These are phyloP conservation scores for Durusdinium trenchii DNA, from an alignment of 73 alveolate genomes.

Conservation along the genomic window DNA sequence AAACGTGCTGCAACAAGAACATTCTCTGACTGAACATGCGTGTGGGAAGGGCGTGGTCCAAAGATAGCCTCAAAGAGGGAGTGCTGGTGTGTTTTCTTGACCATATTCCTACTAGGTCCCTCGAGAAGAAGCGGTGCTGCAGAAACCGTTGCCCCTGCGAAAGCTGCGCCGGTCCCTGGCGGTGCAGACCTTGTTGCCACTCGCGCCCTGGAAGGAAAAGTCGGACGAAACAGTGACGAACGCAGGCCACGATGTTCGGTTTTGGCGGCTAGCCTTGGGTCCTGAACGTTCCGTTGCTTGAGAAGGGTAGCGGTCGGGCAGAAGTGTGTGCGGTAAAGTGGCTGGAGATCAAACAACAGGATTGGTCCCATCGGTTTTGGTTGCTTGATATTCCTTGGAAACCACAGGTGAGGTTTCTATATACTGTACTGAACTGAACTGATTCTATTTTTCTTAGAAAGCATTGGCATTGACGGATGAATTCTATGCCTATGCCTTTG, in stretches of 20 bases:
- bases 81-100: neutral
- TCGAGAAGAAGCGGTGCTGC: conserved; percentile 68
- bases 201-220: neutral
- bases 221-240: neutral
- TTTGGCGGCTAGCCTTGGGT: no score
- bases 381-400: no score
- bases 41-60: neutral
- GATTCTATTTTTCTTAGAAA: neutral
- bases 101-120: neutral
- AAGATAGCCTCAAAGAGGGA: neutral
- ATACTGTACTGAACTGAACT: neutral
- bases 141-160: conserved; percentile 56
- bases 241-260: neutral
- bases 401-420: neutral
- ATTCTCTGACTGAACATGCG: neutral
- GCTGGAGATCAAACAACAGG: no score
- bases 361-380: no score
- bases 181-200: conserved; percentile 64
- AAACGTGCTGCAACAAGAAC: neutral
- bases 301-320: no score
- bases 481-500: neutral
- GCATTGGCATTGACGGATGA: neutral
- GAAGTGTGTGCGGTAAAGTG: no score
- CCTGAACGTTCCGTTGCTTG: no score
- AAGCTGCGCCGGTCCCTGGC: conserved; percentile 75